Conservation (phyloP, 1,139 yeast species). For the Lodderomyces pseudojiufengensis region DNA sequence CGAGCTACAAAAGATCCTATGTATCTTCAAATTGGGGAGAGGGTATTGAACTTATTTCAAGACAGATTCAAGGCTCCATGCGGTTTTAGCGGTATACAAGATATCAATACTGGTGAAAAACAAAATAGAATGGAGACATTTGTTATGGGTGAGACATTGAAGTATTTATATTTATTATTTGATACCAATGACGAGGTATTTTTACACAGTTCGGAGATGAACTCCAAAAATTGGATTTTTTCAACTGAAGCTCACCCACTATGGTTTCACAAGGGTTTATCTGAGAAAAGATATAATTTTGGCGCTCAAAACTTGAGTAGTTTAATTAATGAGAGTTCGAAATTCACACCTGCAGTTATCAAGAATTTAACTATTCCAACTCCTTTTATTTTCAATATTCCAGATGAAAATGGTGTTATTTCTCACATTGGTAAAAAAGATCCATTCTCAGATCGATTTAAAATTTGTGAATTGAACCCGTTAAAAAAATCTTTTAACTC, state of each 20-base stretch:
- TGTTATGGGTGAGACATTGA: conserved; percentile 80
- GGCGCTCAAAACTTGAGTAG: conserved; percentile 1
- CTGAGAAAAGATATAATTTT: conserved; percentile 1
- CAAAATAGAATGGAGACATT: conserved; percentile 91
- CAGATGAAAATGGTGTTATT: conserved; percentile 9
- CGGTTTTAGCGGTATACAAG: conserved; percentile 79
- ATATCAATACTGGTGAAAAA: conserved; percentile 56
- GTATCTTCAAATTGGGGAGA: conserved; percentile 70
- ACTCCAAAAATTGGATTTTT: conserved; percentile 59
- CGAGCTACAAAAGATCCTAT: conserved; percentile 86
- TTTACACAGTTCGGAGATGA: conserved; percentile 28
- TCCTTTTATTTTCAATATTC: conserved; percentile 14
- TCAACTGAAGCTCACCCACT: conserved; percentile 94
- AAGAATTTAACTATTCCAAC: conserved; percentile 19
- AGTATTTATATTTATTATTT: conserved; percentile 77
- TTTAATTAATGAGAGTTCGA: neutral
- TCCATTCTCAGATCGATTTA: conserved; percentile 21
- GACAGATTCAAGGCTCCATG: conserved; percentile 55
- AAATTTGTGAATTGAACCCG: conserved; percentile 33
- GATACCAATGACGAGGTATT: conserved; percentile 63
- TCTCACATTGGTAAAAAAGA: conserved; percentile 17
- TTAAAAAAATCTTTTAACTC: conserved; percentile 14
- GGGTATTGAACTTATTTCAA: conserved; percentile 54
- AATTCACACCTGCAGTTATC: conserved; percentile 11
- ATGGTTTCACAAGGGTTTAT: conserved; percentile 48